Conservation (phyloP, 805 yeast genomes). For the Candida sanyiensis region DNA sequence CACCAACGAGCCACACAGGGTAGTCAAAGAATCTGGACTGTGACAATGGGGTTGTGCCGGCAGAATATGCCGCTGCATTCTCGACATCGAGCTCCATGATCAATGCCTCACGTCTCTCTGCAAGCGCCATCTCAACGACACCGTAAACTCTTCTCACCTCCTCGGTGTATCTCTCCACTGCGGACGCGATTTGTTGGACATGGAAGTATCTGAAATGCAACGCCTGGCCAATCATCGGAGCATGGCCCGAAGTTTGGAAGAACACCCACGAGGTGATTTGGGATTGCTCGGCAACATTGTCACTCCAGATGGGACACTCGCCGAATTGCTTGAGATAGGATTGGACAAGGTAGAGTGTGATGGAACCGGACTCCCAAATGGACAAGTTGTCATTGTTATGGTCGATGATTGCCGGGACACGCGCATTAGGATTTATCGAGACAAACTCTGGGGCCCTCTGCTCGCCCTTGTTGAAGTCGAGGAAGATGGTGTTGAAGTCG, state of each 20-base stretch:
- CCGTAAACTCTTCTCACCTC: constrained; percentile 93
- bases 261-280: constrained; percentile 86
- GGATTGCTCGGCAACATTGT: constrained; percentile 70
- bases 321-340: constrained; percentile 55
- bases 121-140: constrained; percentile 90
- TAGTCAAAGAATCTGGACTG: constrained; percentile 84
- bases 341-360: constrained; percentile 74
- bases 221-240: constrained; percentile 98
- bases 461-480: constrained; percentile 85
- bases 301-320: constrained; percentile 78
- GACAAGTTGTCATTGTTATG: constrained; percentile 75
- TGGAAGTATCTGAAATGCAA: constrained; percentile 91
- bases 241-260: constrained; percentile 94
- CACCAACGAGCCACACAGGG: constrained; percentile 95
- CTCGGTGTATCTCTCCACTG: constrained; percentile 84
- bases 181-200: constrained; percentile 76
- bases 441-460: constrained; percentile 92
- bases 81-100: constrained; percentile 86
- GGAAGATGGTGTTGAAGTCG: constrained; percentile 71
- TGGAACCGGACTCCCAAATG: constrained; percentile 95
- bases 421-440: constrained; percentile 89
- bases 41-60: constrained; percentile 82
- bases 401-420: constrained; percentile 92
- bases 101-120: constrained; percentile 84
- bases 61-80: constrained; percentile 79